phyloP scores from a whole-genome alignment of 345 rosid genomes.

The Rhizophora apiculata region DNA sequence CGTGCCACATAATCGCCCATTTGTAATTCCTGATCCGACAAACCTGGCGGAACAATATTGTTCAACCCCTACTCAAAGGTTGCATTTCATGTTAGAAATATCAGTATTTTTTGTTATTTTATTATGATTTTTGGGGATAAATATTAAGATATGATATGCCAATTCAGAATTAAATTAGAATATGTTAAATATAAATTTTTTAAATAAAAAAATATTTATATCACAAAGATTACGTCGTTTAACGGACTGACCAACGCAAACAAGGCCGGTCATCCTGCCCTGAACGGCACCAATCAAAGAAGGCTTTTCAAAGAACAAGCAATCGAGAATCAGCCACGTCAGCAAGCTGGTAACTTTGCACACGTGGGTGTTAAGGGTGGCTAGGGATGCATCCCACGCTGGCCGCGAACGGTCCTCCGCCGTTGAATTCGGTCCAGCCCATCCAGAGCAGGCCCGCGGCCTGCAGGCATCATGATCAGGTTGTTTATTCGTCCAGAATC shows the following conservation, averaged over 20 bases:
- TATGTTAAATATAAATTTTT: too few species aligned
- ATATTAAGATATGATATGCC: too few species aligned
- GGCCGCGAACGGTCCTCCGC: too few species aligned
- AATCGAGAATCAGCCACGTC: constrained; percentile 37
- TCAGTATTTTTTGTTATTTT: too few species aligned
- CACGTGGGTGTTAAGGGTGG: constrained; percentile 40
- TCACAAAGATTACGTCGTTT: too few species aligned
- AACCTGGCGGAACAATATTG: constrained; percentile 44
- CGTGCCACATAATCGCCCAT: constrained; percentile 36
- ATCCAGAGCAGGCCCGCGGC: too few species aligned
- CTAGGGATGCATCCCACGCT: neutral
- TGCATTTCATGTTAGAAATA: neutral
- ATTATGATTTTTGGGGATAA: too few species aligned
- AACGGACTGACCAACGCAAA: constrained; percentile 20
- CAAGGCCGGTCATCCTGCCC: constrained; percentile 47
- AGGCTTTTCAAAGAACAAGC: constrained; percentile 30
- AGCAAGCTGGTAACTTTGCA: constrained; percentile 41
- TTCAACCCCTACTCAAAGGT: constrained; percentile 35
- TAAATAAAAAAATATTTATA: too few species aligned
- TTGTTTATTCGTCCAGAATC: too few species aligned
- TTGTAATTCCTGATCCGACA: constrained; percentile 32
- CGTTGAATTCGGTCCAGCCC: too few species aligned
- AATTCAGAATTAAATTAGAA: too few species aligned
- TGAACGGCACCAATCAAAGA: constrained; percentile 40
- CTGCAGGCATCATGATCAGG: too few species aligned